Evolutionary conservation across 139 green algal genomes (phyloP).

Genomic region (Volvox africanus): DNA sequence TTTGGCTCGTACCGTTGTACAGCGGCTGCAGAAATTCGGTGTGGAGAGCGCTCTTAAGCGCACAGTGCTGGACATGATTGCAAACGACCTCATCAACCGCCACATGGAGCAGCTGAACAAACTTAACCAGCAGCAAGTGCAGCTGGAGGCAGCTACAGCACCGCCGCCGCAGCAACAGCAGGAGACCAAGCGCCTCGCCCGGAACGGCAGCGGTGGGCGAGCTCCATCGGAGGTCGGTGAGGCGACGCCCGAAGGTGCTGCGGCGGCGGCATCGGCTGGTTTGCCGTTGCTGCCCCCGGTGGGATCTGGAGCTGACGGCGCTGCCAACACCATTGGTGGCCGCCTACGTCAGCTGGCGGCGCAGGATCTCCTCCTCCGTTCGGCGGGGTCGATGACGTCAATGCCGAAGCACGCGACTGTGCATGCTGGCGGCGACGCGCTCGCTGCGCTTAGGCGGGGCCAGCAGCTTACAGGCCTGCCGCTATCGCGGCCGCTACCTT

Average conservation of each 20-base stretch:
- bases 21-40: conserved; percentile 81
- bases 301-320: background rate
- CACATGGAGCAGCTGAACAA: conserved; percentile 40
- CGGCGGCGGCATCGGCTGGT: background rate
- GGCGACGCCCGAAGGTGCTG: conserved; percentile 11
- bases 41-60: conserved; percentile 78
- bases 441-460: background rate
- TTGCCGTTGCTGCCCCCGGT: background rate
- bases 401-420: conserved; percentile 32
- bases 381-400: background rate
- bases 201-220: background rate
- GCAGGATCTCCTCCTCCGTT: conserved; percentile 20
- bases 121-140: background rate
- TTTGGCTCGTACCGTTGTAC: conserved; percentile 81
- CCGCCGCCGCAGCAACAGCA: background rate
- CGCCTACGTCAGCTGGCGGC: conserved; percentile 20
- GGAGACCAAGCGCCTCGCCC: background rate
- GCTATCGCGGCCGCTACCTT: background rate
- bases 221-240: background rate
- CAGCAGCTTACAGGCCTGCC: conserved; percentile 16
- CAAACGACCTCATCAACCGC: conserved; percentile 78
- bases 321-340: background rate
- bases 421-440: conserved; percentile 19
- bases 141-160: background rate
- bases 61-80: conserved; percentile 92